Base-by-base conservation (phyloP, 2,329 filamentous ascomycete genomes). In the Aspergillus tanneri region DNA sequence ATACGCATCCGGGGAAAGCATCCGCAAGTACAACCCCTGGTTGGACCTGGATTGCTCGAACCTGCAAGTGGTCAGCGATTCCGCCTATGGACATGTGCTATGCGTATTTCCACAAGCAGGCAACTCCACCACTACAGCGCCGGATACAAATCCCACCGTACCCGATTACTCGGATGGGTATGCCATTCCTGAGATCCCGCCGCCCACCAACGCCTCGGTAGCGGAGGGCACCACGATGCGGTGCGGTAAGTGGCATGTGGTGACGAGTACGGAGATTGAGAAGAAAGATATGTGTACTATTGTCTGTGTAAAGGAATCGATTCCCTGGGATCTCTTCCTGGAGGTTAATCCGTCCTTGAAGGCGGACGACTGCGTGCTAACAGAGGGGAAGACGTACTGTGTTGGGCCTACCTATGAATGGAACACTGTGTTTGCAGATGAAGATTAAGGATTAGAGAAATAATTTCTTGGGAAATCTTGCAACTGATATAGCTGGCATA, bases 231-330 rank as follows among this genome's bases (percentile, higher is more conserved):
- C 57, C 4, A 56, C 53, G 8, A 19, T 40, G 3, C 22, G 38
- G 16, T 60, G 59, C 28, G 55, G 57, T 14, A 49, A 42, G 37
- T 62, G 57, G 59, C 37, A 60, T 43, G 38, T 37, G 3, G 50
- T 48, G 16, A 32, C 27, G 12, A 36, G 32, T 2, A 25, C 7
- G 2, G 34, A 36, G 3, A 8, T 4, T 3, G n/a, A 16, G 7
- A 12, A 21, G 11, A 40, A 40, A 6, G 57, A 59, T 16, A 56
- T 52, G 7, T 61, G 58, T 45, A 28, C 53, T 5, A 35, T 23
- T 12, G 45, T 59, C 8, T 61, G 56, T 37, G 28, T 41, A 8
- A 34, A 47, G 22, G 37, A 49, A 18, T 14, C 30, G 4, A 48
- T 58, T 19, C 40, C 43, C 9, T 24, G 21, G 16, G 18, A 32